A percentile compares a stretch with the other conserved stretches of the same genome.
phyloP scores from a whole-genome alignment of 2,329 filamentous ascomycete genomes.

The Botrytis elliptica region DNA sequence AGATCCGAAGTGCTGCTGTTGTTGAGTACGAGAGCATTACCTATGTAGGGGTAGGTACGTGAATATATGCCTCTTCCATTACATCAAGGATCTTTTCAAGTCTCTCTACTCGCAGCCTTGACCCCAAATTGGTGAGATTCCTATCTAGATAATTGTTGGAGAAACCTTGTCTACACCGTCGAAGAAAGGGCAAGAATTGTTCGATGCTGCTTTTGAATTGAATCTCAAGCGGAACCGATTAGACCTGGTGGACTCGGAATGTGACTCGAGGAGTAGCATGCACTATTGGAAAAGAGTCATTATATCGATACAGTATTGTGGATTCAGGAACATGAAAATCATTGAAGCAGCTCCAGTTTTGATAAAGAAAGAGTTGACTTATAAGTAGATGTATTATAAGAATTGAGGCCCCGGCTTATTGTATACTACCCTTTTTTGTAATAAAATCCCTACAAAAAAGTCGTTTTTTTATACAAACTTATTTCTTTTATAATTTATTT shows the following conservation, averaged over 20 bases:
- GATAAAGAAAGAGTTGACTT: neutral
- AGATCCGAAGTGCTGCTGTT: neutral
- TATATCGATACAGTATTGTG: neutral
- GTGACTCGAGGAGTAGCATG: neutral
- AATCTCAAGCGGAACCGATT: neutral
- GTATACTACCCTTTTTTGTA: too few relatives aligned
- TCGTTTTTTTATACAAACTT: too few relatives aligned
- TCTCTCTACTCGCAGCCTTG: neutral
- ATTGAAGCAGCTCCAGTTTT: conserved; percentile 5
- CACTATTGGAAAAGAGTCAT: neutral
- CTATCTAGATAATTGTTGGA: neutral
- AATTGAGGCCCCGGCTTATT: too few relatives aligned
- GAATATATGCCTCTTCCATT: neutral
- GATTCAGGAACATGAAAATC: neutral
- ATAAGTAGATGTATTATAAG: neutral
- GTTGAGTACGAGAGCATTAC: neutral
- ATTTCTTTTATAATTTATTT: too few relatives aligned
- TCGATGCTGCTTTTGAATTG: neutral
- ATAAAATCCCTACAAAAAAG: too few relatives aligned
- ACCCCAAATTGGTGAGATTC: neutral
- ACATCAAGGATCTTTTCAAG: neutral
- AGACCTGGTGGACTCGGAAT: neutral
- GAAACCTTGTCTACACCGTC: neutral
- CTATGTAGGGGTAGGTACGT: neutral
- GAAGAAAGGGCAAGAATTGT: neutral